phyloP scores from a whole-genome alignment of 805 yeast genomes.

The Pichia phayaonensis region DNA sequence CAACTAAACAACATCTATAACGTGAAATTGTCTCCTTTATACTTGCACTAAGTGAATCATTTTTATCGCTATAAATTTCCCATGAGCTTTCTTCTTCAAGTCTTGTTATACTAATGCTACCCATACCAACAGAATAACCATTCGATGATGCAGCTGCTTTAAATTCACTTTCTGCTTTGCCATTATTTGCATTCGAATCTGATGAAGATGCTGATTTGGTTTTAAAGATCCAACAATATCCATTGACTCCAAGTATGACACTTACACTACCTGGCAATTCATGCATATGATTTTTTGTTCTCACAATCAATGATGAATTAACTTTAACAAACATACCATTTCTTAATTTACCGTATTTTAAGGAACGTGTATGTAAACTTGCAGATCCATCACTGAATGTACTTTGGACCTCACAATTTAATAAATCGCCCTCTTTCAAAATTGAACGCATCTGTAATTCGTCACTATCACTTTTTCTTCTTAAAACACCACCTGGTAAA shows the following conservation, averaged over 20 bases:
- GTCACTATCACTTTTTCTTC: slow-evolving; percentile 91
- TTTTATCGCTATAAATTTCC: slow-evolving; percentile 90
- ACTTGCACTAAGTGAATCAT: slow-evolving; percentile 59
- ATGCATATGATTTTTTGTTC: slow-evolving; percentile 83
- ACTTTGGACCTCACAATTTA: slow-evolving; percentile 94
- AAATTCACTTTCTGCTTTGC: slow-evolving; percentile 33
- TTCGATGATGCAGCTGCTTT: slow-evolving; percentile 18
- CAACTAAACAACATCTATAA: slow-evolving; percentile 76
- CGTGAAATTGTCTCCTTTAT: slow-evolving; percentile 71
- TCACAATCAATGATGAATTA: slow-evolving; percentile 73
- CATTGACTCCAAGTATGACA: slow-evolving; percentile 87
- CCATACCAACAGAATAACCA: slow-evolving; percentile 47
- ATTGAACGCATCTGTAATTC: slow-evolving; percentile 94
- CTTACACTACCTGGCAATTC: slow-evolving; percentile 92
- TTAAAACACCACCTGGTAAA: slow-evolving; percentile 91
- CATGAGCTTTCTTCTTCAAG: slow-evolving; percentile 82
- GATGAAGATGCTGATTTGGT: slow-evolving; percentile 31
- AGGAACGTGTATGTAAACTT: slow-evolving; percentile 87
- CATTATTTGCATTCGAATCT: not conserved
- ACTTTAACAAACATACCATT: slow-evolving; percentile 80
- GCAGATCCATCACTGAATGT: slow-evolving; percentile 87
- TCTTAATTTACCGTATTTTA: slow-evolving; percentile 90
- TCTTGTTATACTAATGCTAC: slow-evolving; percentile 67
- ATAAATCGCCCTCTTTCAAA: slow-evolving; percentile 89
- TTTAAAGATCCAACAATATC: slow-evolving; percentile 86